Base-by-base conservation (phyloP, 371 early-diverging fungal genomes). In the Mucor saturninus region DNA sequence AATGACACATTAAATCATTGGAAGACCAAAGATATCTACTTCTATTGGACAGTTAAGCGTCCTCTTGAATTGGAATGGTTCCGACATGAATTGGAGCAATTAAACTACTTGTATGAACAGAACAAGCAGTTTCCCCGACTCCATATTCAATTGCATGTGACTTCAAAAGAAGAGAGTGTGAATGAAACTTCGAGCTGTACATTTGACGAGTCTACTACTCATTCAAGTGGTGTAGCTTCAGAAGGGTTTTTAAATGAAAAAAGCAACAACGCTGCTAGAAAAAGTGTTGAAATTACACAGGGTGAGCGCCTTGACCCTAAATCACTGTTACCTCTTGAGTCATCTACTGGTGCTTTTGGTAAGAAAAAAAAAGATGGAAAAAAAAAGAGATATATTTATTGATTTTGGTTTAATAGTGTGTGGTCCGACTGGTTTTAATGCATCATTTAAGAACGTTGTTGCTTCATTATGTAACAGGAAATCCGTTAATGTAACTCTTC, bases 61-160 rank as follows among this genome's bases (percentile, higher is more conserved):
- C 59, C 68, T 56, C 73, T 56, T 30, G 82, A 85, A 42, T 69
- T 86, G 6, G 67, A 62, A 26, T 85, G 87, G 85, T 86, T 86
- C 49, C 66, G 70, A 15, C 60, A 70, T 6, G 85, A 86, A 43
- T 51, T 86, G 2, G 75, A 75, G 45, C 56, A 71, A 14, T 69
- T 73, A 42, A 67, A 73, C 31, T 38, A 65, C 8, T 39, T 56
- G 4, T 65, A 61, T n/a, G 29, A 63, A 6, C 35, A 54, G 0
- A 42, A 58, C 29, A 7, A 5, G 3, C 38, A 56, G 42, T 59
- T 73, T 53, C 55, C 64, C 10, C 42, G 50, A 2, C 26, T 77
- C 2, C 54, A 68, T 28, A 32, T 69, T 21, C 38, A 55, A 21
- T 21, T 21, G 1, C 21, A 21, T 21, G 21, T 21, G 21, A 21